Base-by-base conservation (phyloP, 306 rosid species). In the Mucuna pruriens region DNA sequence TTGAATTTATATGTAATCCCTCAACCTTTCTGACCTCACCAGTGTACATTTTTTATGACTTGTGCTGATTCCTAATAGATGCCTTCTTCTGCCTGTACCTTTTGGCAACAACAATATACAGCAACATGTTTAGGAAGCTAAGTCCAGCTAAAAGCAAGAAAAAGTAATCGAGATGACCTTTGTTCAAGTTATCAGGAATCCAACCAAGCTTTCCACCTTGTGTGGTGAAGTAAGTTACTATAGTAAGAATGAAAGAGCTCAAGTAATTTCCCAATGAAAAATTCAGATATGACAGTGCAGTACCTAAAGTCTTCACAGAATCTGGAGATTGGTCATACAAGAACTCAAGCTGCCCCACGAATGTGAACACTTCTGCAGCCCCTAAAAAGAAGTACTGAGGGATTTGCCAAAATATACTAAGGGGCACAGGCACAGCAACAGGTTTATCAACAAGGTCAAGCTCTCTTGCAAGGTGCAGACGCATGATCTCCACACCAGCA, bases 281-380 rank as follows among this genome's bases (percentile, higher is more conserved):
- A 23, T 83, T 89, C 61, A 95, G 77, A 44, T 88, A 92, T 1
- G 96, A 61, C 49, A 93, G 78, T 8, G 99, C 97, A 23, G 87
- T 85, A 72, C 94, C 94, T 65, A 95, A 78, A 83, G 91, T 89
- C 77, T 97, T 85, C 97, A 95, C 90, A 3, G 93, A 88, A 60
- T 91, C 97, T 0, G 98, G 97, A 23, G 98, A 87, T 83, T 95
- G 94, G 40, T 95, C 96, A 12, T 95, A 91, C 83, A 95, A 95
- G 87, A 95, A 95, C 85, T 95, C 97, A 1, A 89, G 91, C 85
- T 85, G 96, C 44, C 99, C 98, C 8, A 91, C 80, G 80, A 90
- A 90, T 31, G 94, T 86, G 82, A 78, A 95, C 25, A 95, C 76
- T 83, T 95, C 97, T 0, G 99, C 89, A 4, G 97, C 95, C 0